Evolutionary conservation across 2,329 filamentous ascomycete genomes (phyloP), one percentile per base, ranked within the genome.

Genomic region (Grosmannia huntii): DNA sequence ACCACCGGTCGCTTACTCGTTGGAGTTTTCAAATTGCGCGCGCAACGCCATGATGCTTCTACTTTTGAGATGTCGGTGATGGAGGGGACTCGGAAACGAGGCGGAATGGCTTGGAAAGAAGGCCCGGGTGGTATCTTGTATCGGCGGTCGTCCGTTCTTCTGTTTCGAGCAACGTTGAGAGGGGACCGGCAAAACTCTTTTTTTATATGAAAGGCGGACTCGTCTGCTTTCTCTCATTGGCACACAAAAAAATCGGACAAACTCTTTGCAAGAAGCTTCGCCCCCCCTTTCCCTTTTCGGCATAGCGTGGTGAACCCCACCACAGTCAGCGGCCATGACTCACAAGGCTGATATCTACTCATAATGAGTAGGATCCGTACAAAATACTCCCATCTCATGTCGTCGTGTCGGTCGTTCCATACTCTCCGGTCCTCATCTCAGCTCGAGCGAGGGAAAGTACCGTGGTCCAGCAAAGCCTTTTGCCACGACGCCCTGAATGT

Each of bases 11-110:
- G 76, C 85, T 70, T 78, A 92, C 88, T 94, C 89, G 76, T 92
- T 92, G 68, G 87, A 92, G 77, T 91, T 92, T 75, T 94, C 89
- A 71, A 94, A 94, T 71, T 90, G 83, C 65, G 83, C 83, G 69
- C 83, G 81, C 60, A 86, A 82, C 68, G 83, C 82, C 83, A 86
- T 76, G 56, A 49, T 38, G 50, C 41, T 27, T 25, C 27, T 33
- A 12, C 2, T 49, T 41, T 38, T 49, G 46, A 19, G 49, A 53
- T 49, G 49, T 38, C 52, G 10, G 9, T 14, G 19, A 19, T n/a
- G 44, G 12, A 27, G 27, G 33, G 36, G 25, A 31, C 48, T 27
- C 9, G 36, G 28, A 41, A 48, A 21, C 23, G 27, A 36, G 36
- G 36, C 36, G 9, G 9, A 38, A 38, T 38, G 1, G 14, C 36